These are phyloP conservation scores for Grigorovia transvaalensis DNA, from an alignment of 805 yeast genomes.

Conservation along the genomic window DNA sequence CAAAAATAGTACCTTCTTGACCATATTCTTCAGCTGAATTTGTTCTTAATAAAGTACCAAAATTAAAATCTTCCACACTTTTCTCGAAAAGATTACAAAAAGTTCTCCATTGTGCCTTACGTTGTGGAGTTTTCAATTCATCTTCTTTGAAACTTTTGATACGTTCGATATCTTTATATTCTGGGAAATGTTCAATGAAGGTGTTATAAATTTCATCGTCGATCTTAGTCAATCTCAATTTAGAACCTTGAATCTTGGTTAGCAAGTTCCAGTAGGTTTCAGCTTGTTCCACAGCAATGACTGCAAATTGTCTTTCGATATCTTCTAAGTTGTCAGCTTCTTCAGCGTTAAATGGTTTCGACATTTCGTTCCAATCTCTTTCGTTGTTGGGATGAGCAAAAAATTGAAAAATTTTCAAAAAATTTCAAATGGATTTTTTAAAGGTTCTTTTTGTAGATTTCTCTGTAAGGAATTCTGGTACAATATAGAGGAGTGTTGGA, in stretches of 20 bases:
- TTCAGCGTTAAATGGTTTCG: constrained; percentile 60
- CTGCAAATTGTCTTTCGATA: constrained; percentile 96
- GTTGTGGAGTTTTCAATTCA: constrained; percentile 66
- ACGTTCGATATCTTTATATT: constrained; percentile 51
- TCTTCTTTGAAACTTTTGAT: constrained; percentile 58
- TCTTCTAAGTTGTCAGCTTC: constrained; percentile 90
- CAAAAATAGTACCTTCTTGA: constrained; percentile 78
- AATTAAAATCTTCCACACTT: constrained; percentile 78
- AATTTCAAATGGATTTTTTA: background rate
- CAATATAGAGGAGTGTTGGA: too few species aligned
- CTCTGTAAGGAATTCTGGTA: background rate
- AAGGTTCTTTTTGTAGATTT: background rate
- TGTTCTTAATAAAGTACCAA: constrained; percentile 86
- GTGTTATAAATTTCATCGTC: constrained; percentile 61
- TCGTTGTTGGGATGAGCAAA: background rate
- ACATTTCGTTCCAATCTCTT: constrained; percentile 1
- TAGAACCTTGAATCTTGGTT: constrained; percentile 66
- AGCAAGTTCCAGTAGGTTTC: constrained; percentile 86
- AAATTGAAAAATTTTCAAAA: background rate
- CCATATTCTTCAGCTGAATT: constrained; percentile 63
- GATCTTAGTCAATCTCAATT: constrained; percentile 56
- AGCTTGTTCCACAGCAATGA: constrained; percentile 91
- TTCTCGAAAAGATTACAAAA: constrained; percentile 77
- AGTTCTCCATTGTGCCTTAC: constrained; percentile 85
- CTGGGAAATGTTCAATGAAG: constrained; percentile 74